Percentiles rank a stretch among this genome's conserved stretches.
phyloP scores from a whole-genome alignment of 805 yeast species.

The Cyberlindnera veronae region DNA sequence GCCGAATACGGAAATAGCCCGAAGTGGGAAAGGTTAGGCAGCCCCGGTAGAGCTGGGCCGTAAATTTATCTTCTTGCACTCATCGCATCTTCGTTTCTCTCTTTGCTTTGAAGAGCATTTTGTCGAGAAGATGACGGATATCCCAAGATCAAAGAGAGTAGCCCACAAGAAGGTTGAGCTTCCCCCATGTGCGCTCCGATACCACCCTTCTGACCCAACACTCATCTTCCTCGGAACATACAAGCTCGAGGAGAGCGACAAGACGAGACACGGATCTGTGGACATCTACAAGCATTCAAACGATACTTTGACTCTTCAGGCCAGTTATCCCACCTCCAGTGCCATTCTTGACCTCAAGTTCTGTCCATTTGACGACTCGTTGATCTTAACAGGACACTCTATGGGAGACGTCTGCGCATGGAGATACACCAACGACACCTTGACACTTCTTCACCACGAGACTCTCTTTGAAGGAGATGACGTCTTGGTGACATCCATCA shows the following conservation, averaged over 20 bases:
- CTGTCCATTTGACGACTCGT: constrained; percentile 46
- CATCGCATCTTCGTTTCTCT: not conserved
- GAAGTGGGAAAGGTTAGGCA: not conserved
- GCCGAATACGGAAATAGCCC: not conserved
- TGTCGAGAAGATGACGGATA: constrained; percentile 1
- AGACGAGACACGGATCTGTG: constrained; percentile 60
- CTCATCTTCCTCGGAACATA: constrained; percentile 75
- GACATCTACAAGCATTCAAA: constrained; percentile 35
- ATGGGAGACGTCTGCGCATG: constrained; percentile 73
- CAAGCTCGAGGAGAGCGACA: constrained; percentile 59
- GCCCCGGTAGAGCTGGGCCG: not conserved
- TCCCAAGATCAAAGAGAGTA: constrained; percentile 8
- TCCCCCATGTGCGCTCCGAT: constrained; percentile 83
- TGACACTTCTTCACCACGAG: constrained; percentile 28
- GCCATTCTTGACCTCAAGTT: constrained; percentile 80
- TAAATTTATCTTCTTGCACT: no score
- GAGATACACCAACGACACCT: constrained; percentile 34
- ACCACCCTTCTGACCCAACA: constrained; percentile 47
- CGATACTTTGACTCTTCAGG: constrained; percentile 23
- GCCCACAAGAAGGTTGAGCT: constrained; percentile 41
- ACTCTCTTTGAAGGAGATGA: constrained; percentile 44
- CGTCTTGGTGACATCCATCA: constrained; percentile 60
- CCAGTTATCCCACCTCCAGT: constrained; percentile 37
- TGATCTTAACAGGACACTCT: constrained; percentile 69
- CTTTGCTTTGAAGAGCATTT: not conserved